Percentiles rank a stretch among this genome's conserved stretches.
Evolutionary conservation across 2,329 filamentous ascomycete species (phyloP).

Genomic region (Teratosphaeria nubilosa): DNA sequence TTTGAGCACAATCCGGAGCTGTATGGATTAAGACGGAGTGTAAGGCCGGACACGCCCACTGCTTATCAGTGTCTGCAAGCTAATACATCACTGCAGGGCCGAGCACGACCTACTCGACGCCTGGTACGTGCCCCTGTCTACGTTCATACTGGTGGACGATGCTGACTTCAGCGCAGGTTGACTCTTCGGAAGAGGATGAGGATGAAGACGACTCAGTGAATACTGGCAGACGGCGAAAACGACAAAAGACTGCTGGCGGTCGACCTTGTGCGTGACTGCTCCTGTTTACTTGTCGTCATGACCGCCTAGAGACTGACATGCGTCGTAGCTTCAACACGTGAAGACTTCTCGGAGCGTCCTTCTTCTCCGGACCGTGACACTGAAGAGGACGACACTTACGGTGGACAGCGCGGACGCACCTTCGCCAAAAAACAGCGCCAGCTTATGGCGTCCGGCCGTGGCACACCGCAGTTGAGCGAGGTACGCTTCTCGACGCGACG

Average conservation of each 20-base stretch:
- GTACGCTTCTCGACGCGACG: constrained; percentile 86
- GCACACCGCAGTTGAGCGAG: constrained; percentile 59
- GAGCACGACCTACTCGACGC: constrained; percentile 52
- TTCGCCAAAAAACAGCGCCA: constrained; percentile 64
- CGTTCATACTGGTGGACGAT: not conserved
- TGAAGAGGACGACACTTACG: constrained; percentile 54
- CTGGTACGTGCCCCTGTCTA: constrained; percentile 39
- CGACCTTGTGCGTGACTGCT: constrained; percentile 44
- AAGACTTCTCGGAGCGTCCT: constrained; percentile 21
- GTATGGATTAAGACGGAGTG: constrained; percentile 88
- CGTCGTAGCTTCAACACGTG: constrained; percentile 19
- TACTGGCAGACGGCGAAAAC: constrained; percentile 48
- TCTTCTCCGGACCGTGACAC: constrained; percentile 54
- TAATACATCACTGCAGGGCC: constrained; percentile 37
- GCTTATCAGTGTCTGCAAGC: constrained; percentile 13
- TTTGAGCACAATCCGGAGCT: constrained; percentile 89
- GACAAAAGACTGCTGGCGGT: constrained; percentile 58
- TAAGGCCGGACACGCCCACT: constrained; percentile 39
- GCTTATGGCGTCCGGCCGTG: constrained; percentile 51
- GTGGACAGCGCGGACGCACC: constrained; percentile 58
- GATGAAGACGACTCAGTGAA: constrained; percentile 67
- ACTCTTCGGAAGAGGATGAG: constrained; percentile 51
- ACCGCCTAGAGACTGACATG: constrained; percentile 30
- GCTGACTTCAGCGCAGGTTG: constrained; percentile 34
- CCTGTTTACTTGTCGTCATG: constrained; percentile 24